Percentiles rank a stretch among this genome's conserved stretches.
phyloP scores from a whole-genome alignment of 169 alveolate species.

The Plasmodium knowlesi region DNA sequence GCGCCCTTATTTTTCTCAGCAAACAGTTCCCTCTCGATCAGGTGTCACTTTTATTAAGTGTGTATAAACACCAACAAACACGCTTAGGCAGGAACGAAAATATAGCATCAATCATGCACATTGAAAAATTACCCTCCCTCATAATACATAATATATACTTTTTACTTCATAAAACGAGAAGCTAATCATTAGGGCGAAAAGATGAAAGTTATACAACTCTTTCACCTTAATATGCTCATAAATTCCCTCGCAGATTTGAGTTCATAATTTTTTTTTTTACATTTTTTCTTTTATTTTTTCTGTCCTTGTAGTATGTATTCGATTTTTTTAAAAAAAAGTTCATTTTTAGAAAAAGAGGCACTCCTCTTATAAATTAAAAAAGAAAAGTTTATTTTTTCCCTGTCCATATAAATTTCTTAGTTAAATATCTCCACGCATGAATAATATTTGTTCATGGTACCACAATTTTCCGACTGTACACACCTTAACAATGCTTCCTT shows the following conservation, averaged over 20 bases:
- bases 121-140: background rate
- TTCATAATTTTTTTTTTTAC: too few species aligned
- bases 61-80: background rate
- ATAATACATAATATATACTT: background rate
- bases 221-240: background rate
- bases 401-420: background rate
- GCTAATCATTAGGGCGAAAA: background rate
- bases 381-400: too few species aligned
- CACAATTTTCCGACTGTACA: background rate
- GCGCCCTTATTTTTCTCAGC: background rate
- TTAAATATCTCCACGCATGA: background rate
- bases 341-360: background rate
- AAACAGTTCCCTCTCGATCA: background rate
- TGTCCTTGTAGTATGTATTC: background rate
- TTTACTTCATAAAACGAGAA: background rate
- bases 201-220: background rate
- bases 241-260: background rate
- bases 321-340: background rate
- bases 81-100: background rate
- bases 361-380: background rate
- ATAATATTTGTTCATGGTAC: background rate
- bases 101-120: background rate
- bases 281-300: background rate
- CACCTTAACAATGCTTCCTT: background rate
- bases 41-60: background rate